Percentiles rank a stretch among this genome's conserved stretches.
phyloP scores from a whole-genome alignment of 225 moss, liverwort and hornwort genomes.

The Polytrichum formosum region DNA sequence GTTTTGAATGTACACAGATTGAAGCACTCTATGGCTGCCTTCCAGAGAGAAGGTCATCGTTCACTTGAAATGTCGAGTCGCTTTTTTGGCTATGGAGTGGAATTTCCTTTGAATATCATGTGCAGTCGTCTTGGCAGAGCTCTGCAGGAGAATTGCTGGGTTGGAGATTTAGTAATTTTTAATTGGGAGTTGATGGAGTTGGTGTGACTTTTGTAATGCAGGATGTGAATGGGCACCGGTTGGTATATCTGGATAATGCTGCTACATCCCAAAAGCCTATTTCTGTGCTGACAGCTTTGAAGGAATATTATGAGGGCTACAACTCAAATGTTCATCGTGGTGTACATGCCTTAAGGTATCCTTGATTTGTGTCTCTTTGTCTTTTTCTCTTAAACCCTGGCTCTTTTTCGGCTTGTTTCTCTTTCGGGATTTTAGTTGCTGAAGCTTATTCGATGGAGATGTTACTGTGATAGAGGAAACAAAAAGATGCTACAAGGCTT shows the following conservation, averaged over 20 bases:
- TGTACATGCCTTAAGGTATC: constrained; percentile 80
- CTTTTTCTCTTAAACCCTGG: no score
- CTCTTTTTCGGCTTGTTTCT: no score
- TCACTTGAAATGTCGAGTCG: not conserved
- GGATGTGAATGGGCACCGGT: constrained; percentile 59
- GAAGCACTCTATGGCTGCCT: no score
- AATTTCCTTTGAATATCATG: no score
- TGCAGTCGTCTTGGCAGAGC: not conserved
- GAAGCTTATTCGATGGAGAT: no score
- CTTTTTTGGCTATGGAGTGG: not conserved
- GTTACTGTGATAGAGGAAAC: no score
- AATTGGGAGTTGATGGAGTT: not conserved
- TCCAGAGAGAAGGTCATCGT: no score
- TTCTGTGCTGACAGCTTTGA: constrained; percentile 60
- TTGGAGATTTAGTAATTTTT: not conserved
- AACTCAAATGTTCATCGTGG: constrained; percentile 97
- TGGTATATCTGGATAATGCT: constrained; percentile 87
- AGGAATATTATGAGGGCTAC: constrained; percentile 74
- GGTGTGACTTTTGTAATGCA: constrained; percentile 17
- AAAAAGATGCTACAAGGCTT: no score
- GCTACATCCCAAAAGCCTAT: constrained; percentile 90
- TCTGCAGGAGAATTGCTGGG: not conserved
- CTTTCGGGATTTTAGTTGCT: no score
- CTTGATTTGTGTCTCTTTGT: no score
- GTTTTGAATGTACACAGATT: no score